These are phyloP conservation scores for Coniochaeta hoffmannii DNA, from an alignment of 2,329 filamentous ascomycete genomes.

Conservation along the genomic window DNA sequence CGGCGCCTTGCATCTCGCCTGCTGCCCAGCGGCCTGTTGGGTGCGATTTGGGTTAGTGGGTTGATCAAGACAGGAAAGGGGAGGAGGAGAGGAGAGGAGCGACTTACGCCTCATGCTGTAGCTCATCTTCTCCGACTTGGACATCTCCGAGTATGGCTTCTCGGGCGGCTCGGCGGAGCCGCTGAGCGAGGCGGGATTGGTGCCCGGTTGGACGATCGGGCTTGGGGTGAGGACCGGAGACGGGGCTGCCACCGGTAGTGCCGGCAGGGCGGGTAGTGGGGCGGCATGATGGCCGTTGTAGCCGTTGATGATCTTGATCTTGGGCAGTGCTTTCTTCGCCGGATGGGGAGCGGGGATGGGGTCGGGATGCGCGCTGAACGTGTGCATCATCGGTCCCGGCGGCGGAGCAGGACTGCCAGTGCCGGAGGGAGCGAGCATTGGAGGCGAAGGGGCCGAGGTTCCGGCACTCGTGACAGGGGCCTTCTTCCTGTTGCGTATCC, in stretches of 20 bases:
- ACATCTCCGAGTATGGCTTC: slow-evolving; percentile 55
- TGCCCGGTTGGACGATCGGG: not conserved
- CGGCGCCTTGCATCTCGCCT: slow-evolving; percentile 52
- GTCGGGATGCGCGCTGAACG: slow-evolving; percentile 16
- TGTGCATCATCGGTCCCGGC: slow-evolving; percentile 13
- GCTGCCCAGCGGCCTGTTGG: slow-evolving; percentile 49
- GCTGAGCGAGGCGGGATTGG: slow-evolving; percentile 15
- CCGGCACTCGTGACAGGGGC: not conserved
- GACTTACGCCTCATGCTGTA: slow-evolving; percentile 56
- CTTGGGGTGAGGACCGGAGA: not conserved
- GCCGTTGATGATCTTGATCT: slow-evolving; percentile 17
- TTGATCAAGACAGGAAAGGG: not conserved
- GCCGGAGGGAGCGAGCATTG: slow-evolving; percentile 1
- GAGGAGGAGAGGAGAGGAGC: not conserved
- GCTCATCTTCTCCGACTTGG: slow-evolving; percentile 61
- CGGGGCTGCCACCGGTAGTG: not conserved
- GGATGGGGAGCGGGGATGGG: slow-evolving; percentile 11
- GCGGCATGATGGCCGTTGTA: not conserved
- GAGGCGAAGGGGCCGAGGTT: not conserved
- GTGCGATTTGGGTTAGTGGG: slow-evolving; percentile 6
- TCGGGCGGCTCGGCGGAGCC: slow-evolving; percentile 24
- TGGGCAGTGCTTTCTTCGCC: slow-evolving; percentile 17
- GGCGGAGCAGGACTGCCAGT: slow-evolving; percentile 5
- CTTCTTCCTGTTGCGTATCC: slow-evolving; percentile 2
- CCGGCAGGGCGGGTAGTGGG: too few relatives aligned